These are phyloP conservation scores for Dysphania ambrosioides DNA, from an alignment of 148 eudicot species.

Conservation along the genomic window DNA sequence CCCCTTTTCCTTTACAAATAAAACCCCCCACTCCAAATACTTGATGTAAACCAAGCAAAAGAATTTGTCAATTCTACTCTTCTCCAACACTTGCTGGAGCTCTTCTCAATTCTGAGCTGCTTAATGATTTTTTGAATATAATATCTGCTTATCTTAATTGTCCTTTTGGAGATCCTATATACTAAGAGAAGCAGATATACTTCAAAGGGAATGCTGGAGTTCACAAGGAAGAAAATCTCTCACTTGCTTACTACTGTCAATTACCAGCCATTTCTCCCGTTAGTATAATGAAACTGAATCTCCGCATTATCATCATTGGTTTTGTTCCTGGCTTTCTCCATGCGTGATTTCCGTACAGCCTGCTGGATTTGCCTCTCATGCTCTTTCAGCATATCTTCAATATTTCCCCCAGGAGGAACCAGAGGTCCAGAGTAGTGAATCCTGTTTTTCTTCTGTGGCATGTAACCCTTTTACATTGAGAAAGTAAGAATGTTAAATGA, in stretches of 20 bases:
- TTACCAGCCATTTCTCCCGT: conserved; percentile 27
- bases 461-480: conserved; percentile 11
- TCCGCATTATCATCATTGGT: conserved; percentile 5
- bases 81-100: conserved; percentile 11
- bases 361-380: conserved; percentile 36
- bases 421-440: conserved; percentile 34
- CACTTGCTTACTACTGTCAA: neutral
- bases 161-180: conserved; percentile 8
- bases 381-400: conserved; percentile 39
- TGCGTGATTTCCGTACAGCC: conserved; percentile 31
- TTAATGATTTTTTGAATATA: neutral
- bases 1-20: conserved; percentile 19
- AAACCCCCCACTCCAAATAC: neutral
- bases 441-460: conserved; percentile 26
- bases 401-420: conserved; percentile 30
- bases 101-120: neutral
- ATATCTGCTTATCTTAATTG: neutral
- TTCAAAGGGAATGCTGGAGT: too few relatives aligned
- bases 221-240: neutral
- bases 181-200: neutral
- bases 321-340: conserved; percentile 27
- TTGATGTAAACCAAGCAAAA: conserved; percentile 3
- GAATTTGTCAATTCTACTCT: neutral
- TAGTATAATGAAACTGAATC: neutral
- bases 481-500: neutral